Percentiles rank a stretch among this genome's conserved stretches.
Evolutionary conservation across 768 basidiomycete genomes (phyloP).

Genomic region (Tricholoma sp.): DNA sequence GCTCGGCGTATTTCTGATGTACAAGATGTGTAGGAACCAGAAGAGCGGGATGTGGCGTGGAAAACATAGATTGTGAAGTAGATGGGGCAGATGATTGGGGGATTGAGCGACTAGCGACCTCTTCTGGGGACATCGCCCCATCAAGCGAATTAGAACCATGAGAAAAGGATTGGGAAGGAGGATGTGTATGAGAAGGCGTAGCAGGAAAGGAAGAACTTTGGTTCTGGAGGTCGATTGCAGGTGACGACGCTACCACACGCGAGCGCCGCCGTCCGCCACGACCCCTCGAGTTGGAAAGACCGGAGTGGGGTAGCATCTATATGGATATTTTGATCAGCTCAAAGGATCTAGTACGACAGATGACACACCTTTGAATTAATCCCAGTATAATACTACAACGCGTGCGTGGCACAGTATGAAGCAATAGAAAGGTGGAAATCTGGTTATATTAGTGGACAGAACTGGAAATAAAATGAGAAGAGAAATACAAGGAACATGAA

Average conservation of each 20-base stretch:
- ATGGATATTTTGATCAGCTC: background rate
- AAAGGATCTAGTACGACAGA: background rate
- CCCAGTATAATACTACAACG: background rate
- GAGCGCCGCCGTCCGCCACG: background rate
- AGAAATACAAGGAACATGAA: conserved; percentile 14
- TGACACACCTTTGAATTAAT: background rate
- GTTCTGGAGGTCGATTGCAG: background rate
- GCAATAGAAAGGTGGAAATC: background rate
- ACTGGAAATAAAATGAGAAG: conserved; percentile 5
- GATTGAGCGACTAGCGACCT: background rate
- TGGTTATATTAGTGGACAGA: conserved; percentile 2
- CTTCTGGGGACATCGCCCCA: background rate
- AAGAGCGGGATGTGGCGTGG: background rate
- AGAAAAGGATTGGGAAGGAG: background rate
- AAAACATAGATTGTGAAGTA: background rate
- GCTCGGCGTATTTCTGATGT: background rate
- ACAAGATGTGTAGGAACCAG: background rate
- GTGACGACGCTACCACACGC: background rate
- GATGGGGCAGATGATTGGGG: background rate
- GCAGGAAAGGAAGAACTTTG: background rate
- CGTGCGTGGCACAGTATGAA: background rate
- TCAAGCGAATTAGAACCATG: background rate
- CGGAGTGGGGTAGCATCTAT: background rate
- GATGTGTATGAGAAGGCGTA: background rate
- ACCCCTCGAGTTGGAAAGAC: background rate